Percentiles rank a stretch among this genome's conserved stretches.
These are phyloP conservation scores for Cinchona pubescens DNA, from an alignment of 257 asterid species.

Conservation along the genomic window DNA sequence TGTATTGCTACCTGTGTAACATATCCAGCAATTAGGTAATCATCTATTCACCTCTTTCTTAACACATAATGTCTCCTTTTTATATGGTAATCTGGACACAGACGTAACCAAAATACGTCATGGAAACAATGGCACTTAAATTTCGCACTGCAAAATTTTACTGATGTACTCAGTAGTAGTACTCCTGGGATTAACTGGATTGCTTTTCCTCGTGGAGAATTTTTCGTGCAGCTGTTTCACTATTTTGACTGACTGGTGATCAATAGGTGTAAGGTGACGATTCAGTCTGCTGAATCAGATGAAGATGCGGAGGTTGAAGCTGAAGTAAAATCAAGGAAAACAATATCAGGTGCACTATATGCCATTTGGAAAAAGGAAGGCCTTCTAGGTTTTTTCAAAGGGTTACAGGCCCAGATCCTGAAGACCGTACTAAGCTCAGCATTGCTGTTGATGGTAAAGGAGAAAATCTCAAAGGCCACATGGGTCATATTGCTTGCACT, in stretches of 20 bases:
- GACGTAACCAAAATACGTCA: background rate
- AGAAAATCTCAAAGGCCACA: conserved; percentile 72
- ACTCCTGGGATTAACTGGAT: background rate
- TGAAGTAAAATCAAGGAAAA: conserved; percentile 41
- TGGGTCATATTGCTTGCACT: conserved; percentile 75
- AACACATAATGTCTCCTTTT: background rate
- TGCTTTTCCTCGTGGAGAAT: background rate
- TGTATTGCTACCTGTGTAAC: conserved; percentile 82
- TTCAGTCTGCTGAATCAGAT: conserved; percentile 72
- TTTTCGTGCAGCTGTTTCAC: background rate
- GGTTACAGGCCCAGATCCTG: conserved; percentile 81
- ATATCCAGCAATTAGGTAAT: conserved; percentile 79
- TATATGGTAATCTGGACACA: background rate
- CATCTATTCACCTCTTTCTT: conserved; percentile 10
- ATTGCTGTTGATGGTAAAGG: conserved; percentile 81
- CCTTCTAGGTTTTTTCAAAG: conserved; percentile 72
- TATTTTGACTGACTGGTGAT: conserved; percentile 3
- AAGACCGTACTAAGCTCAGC: conserved; percentile 87
- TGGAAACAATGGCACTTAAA: background rate
- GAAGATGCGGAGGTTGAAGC: conserved; percentile 41
- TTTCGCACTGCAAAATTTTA: background rate
- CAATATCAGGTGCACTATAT: conserved; percentile 49
- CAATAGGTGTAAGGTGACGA: conserved; percentile 86
- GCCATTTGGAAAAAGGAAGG: conserved; percentile 84
- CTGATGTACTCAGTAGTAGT: background rate